A percentile compares a stretch with the other conserved stretches of the same genome.
These are phyloP conservation scores for Lippia alba DNA, from an alignment of 305 asterid species.

Conservation along the genomic window DNA sequence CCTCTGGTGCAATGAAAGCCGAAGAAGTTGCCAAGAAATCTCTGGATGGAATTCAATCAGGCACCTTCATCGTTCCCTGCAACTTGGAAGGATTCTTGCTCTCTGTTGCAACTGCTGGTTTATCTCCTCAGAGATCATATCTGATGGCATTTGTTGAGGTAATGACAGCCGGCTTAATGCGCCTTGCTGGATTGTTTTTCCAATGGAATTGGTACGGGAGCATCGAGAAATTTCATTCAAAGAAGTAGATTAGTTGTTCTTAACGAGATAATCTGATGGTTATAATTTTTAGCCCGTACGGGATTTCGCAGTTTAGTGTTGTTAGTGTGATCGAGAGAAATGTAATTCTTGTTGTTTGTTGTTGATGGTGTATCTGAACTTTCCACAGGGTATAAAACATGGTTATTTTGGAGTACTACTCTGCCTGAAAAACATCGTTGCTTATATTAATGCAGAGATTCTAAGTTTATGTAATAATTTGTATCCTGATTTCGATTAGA, in stretches of 20 bases:
- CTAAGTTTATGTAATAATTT: too few relatives aligned
- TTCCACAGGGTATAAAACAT: background rate
- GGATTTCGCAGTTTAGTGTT: background rate
- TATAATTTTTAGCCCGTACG: slow-evolving; percentile 10
- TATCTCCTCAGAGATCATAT: slow-evolving; percentile 89
- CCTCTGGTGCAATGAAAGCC: slow-evolving; percentile 94
- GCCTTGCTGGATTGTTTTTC: slow-evolving; percentile 75
- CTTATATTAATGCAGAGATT: too few relatives aligned
- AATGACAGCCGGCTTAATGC: slow-evolving; percentile 60
- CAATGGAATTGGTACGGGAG: slow-evolving; percentile 88
- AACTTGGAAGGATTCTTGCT: slow-evolving; percentile 77
- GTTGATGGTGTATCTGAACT: background rate
- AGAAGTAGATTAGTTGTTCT: slow-evolving; percentile 39
- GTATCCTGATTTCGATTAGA: too few relatives aligned
- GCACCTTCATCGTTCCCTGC: slow-evolving; percentile 77
- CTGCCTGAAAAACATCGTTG: background rate
- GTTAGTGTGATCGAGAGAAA: background rate
- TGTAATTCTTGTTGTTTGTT: background rate
- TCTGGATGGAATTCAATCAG: slow-evolving; percentile 69
- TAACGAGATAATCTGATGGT: background rate
- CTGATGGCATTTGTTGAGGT: slow-evolving; percentile 87
- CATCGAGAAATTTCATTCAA: slow-evolving; percentile 70
- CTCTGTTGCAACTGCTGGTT: slow-evolving; percentile 79
- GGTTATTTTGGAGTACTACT: background rate
- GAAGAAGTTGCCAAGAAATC: slow-evolving; percentile 81